These are phyloP conservation scores for Epithele typhae DNA, from an alignment of 768 basidiomycete genomes.

Conservation along the genomic window DNA sequence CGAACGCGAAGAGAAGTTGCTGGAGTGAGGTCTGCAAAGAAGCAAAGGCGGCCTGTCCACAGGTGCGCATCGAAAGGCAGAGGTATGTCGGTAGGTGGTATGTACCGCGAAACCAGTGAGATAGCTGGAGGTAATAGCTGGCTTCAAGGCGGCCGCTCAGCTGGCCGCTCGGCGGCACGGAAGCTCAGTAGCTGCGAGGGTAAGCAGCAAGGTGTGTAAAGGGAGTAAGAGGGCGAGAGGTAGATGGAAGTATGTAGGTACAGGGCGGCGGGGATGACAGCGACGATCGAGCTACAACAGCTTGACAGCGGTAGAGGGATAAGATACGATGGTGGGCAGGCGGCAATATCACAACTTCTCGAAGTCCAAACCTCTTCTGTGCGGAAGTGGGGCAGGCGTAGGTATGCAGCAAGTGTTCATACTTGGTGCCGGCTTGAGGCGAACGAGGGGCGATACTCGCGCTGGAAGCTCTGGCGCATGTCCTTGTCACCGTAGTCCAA, in stretches of 20 bases:
- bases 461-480: slow-evolving; percentile 9
- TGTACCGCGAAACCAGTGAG: neutral
- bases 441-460: slow-evolving; percentile 10
- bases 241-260: too few relatives aligned
- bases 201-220: too few relatives aligned
- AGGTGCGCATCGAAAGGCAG: too few relatives aligned
- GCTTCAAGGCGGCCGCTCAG: too few relatives aligned
- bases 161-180: too few relatives aligned
- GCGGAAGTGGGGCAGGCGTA: slow-evolving; percentile 10
- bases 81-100: too few relatives aligned
- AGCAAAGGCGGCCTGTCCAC: slow-evolving; percentile 2
- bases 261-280: slow-evolving; percentile 1
- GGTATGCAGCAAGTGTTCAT: neutral
- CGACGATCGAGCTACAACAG: slow-evolving; percentile 12
- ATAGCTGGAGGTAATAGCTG: too few relatives aligned
- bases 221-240: neutral
- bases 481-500: slow-evolving; percentile 13
- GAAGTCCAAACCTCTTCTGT: slow-evolving; percentile 18
- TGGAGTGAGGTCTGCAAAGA: too few relatives aligned
- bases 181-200: too few relatives aligned
- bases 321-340: slow-evolving; percentile 1
- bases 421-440: slow-evolving; percentile 11
- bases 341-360: slow-evolving; percentile 14
- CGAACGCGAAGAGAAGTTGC: too few relatives aligned
- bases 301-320: neutral